Percentiles rank a stretch among this genome's conserved stretches.
These are phyloP conservation scores for Selaginella tamariscina DNA, from an alignment of 75 land plant species.

Conservation along the genomic window DNA sequence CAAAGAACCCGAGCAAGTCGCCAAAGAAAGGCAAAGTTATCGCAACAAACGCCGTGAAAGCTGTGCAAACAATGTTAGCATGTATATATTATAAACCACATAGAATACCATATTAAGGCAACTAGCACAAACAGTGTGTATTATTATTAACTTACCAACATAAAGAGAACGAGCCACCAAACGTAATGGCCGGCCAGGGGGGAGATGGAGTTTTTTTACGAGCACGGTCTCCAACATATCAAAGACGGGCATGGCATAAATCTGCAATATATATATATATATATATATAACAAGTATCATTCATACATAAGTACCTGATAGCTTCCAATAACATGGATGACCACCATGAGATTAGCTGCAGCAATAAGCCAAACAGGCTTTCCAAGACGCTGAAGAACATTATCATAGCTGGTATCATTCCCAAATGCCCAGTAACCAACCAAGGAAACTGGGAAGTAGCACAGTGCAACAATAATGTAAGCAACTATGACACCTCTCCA, in stretches of 20 bases:
- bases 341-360: neutral
- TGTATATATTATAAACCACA: neutral
- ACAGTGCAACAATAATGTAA: neutral
- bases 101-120: neutral
- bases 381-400: neutral
- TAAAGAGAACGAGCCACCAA: constrained; percentile 37
- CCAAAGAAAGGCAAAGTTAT: constrained; percentile 57
- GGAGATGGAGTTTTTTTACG: constrained; percentile 31
- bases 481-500: neutral
- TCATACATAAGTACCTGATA: neutral
- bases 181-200: constrained; percentile 38
- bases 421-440: neutral
- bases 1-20: constrained; percentile 52
- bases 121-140: neutral
- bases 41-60: constrained; percentile 41
- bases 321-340: neutral
- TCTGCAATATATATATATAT: no score
- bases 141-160: constrained; percentile 38
- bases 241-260: constrained; percentile 71
- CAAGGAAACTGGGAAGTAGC: neutral
- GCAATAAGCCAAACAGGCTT: neutral
- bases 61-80: constrained; percentile 15
- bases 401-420: neutral
- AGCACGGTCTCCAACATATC: constrained; percentile 43
- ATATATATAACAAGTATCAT: no score